Evolutionary conservation across 768 basidiomycete species (phyloP).

Genomic region (Psilocybe cyanescens): DNA sequence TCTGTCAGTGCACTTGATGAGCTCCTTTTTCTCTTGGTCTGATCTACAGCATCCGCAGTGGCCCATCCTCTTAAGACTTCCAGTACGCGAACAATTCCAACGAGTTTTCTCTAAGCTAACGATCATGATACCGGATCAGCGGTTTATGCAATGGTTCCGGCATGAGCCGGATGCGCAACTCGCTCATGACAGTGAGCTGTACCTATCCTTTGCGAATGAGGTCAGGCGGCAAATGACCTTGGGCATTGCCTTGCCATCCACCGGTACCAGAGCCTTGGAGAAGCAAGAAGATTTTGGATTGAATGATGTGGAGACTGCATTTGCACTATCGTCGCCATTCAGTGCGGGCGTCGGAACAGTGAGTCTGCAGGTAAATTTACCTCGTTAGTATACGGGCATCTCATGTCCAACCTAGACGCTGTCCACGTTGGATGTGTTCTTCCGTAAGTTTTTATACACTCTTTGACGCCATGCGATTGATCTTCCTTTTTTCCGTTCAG

Average conservation of each 20-base stretch:
- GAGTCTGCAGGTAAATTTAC: conserved; percentile 4
- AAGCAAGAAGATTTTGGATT: conserved; percentile 44
- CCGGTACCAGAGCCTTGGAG: conserved; percentile 41
- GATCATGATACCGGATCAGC: conserved; percentile 10
- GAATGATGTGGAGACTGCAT: conserved; percentile 45
- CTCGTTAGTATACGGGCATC: too few relatives aligned
- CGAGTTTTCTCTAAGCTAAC: neutral
- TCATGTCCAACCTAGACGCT: conserved; percentile 16
- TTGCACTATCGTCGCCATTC: conserved; percentile 33
- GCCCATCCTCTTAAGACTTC: conserved; percentile 20
- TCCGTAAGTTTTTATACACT: conserved; percentile 6
- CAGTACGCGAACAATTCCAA: neutral
- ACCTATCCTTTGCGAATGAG: conserved; percentile 26
- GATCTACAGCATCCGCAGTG: conserved; percentile 6
- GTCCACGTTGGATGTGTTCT: conserved; percentile 15
- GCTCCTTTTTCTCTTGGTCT: neutral
- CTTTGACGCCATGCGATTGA: neutral
- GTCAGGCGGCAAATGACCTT: conserved; percentile 24
- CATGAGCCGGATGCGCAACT: conserved; percentile 28
- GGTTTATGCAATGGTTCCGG: conserved; percentile 34
- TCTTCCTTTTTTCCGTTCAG: conserved; percentile 23
- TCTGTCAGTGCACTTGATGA: conserved; percentile 11
- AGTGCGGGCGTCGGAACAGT: conserved; percentile 34
- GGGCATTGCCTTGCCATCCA: conserved; percentile 32
- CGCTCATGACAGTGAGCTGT: conserved; percentile 25